Evolutionary conservation across 441 rosid species (phyloP).

Genomic region (Populus hybrid): DNA sequence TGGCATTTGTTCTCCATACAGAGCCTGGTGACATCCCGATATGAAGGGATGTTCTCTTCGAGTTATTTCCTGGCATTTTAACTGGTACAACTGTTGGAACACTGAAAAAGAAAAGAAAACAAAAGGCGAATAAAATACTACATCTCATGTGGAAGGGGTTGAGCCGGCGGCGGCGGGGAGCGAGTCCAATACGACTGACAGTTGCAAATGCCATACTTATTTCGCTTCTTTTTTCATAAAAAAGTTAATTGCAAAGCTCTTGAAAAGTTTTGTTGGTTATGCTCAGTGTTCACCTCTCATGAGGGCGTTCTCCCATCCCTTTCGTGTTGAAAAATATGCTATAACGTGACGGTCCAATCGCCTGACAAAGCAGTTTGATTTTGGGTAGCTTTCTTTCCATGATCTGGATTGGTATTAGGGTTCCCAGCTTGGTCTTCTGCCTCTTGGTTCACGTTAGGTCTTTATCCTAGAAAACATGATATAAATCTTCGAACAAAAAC

Average conservation of each 20-base stretch:
- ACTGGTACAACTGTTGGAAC: slow-evolving; percentile 43
- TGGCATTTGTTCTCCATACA: slow-evolving; percentile 20
- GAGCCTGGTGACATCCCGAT: slow-evolving; percentile 22
- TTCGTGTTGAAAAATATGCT: not conserved
- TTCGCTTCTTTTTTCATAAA: slow-evolving; percentile 10
- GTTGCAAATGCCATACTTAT: slow-evolving; percentile 42
- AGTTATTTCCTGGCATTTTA: slow-evolving; percentile 47
- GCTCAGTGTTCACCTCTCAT: too few relatives aligned
- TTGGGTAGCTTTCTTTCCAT: too few relatives aligned
- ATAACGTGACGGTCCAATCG: not conserved
- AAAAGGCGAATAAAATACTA: slow-evolving; percentile 12
- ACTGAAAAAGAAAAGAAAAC: not conserved
- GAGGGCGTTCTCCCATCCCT: too few relatives aligned
- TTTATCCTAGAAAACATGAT: too few relatives aligned
- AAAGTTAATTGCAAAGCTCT: slow-evolving; percentile 31
- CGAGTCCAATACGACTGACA: slow-evolving; percentile 41
- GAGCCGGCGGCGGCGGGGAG: slow-evolving; percentile 11
- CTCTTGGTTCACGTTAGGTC: too few relatives aligned
- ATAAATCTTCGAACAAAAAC: too few relatives aligned
- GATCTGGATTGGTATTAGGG: too few relatives aligned
- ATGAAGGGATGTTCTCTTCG: slow-evolving; percentile 27
- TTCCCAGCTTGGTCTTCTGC: too few relatives aligned
- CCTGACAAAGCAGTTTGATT: too few relatives aligned
- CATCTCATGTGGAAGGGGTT: slow-evolving; percentile 15
- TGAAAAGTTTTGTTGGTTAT: slow-evolving; percentile 27